Evolutionary conservation across 805 yeast genomes (phyloP).

Genomic region (Zygoascus flipseniorum): DNA sequence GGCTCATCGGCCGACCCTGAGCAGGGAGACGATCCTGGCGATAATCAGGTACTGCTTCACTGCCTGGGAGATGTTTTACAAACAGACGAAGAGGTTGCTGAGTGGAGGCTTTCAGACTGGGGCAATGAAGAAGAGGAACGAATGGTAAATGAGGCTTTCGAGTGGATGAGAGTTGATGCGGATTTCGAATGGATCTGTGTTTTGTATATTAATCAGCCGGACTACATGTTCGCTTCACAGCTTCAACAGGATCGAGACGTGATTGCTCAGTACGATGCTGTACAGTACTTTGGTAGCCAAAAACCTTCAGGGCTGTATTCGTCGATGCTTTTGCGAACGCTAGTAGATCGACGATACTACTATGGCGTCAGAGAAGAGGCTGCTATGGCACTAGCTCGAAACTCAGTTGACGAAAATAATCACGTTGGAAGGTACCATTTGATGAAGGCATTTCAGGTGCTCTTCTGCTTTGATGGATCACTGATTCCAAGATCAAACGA

Average conservation of each 20-base stretch:
- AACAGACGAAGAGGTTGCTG: constrained; percentile 46
- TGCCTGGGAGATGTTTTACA: constrained; percentile 74
- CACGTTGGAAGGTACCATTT: constrained; percentile 69
- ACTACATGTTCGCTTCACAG: constrained; percentile 91
- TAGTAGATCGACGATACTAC: constrained; percentile 76
- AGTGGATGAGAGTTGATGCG: constrained; percentile 96
- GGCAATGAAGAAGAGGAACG: constrained; percentile 59
- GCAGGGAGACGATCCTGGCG: constrained; percentile 21
- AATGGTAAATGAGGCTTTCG: constrained; percentile 78
- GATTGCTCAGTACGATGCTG: constrained; percentile 86
- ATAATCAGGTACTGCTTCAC: constrained; percentile 34
- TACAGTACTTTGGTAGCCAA: constrained; percentile 57
- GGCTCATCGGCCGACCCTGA: constrained; percentile 14
- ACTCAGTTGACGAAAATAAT: constrained; percentile 51
- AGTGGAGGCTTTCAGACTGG: constrained; percentile 73
- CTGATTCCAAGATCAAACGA: constrained; percentile 73
- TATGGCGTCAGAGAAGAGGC: constrained; percentile 88
- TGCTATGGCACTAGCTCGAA: constrained; percentile 63
- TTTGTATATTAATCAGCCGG: constrained; percentile 77
- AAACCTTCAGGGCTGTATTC: constrained; percentile 61
- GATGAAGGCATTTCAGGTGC: constrained; percentile 53
- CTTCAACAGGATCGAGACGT: constrained; percentile 92
- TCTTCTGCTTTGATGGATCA: constrained; percentile 65
- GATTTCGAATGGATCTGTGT: constrained; percentile 95
- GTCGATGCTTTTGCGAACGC: constrained; percentile 66